These are phyloP conservation scores for Gigaspora rosea DNA, from an alignment of 192 early-diverging fungal genomes.

Conservation along the genomic window DNA sequence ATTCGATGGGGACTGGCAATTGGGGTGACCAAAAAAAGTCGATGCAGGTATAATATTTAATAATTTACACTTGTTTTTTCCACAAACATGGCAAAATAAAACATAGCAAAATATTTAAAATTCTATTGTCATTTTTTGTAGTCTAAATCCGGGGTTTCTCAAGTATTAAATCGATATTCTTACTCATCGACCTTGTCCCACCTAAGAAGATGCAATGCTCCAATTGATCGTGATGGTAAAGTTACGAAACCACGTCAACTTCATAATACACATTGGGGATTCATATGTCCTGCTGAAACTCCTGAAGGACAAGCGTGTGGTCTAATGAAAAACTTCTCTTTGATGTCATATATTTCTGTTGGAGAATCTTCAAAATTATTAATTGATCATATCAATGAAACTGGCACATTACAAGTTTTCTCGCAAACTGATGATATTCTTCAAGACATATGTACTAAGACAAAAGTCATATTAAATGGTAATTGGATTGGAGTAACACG, in stretches of 20 bases:
- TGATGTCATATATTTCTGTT: conserved; percentile 97
- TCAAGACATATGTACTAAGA: conserved; percentile 38
- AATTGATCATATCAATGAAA: conserved; percentile 86
- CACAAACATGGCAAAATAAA: not conserved
- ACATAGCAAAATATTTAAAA: not conserved
- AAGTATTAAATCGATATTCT: conserved; percentile 98
- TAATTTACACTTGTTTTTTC: not conserved
- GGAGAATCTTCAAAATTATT: conserved; percentile 76
- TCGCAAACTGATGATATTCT: not conserved
- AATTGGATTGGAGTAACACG: conserved; percentile 95
- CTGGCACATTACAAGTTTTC: conserved; percentile 82
- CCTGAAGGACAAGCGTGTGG: conserved; percentile 99
- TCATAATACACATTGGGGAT: conserved; percentile 99
- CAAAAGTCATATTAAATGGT: conserved; percentile 97
- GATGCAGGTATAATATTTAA: conserved; percentile 52
- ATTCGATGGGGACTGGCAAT: conserved; percentile 98
- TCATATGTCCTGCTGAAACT: conserved; percentile 96
- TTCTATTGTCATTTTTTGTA: not conserved
- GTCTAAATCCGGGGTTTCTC: conserved; percentile 89
- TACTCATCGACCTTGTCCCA: conserved; percentile 98
- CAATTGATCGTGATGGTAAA: conserved; percentile 96
- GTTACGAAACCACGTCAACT: conserved; percentile 97
- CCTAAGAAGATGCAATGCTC: conserved; percentile 97
- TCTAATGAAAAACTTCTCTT: conserved; percentile 96
- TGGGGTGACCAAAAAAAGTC: conserved; percentile 99